Evolutionary conservation across 2,329 filamentous ascomycete species (phyloP), one percentile per base, ranked within the genome.

Genomic region (Penicillium sp.): DNA sequence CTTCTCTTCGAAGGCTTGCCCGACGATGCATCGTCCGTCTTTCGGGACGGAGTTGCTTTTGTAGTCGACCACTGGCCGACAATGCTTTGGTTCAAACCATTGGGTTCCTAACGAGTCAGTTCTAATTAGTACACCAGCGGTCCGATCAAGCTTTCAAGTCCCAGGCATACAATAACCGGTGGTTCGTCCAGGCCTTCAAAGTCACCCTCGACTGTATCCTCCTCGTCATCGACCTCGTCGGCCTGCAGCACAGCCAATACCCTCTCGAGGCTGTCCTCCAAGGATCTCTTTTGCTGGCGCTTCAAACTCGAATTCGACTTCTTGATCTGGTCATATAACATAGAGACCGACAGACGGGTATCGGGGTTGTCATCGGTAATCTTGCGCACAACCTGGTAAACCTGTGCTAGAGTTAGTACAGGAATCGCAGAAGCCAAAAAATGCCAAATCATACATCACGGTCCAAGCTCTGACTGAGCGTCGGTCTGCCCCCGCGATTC

Each of bases 231-330:
- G 11, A 74, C 67, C 49, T 83, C 78, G 55, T 87, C 81, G 54
- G 76, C 73, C 45, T 83, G 85, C 4, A 91, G 74, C 14, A 89
- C 81, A 6, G 84, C 79, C 13, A 96, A 72, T 0, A 90, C 88
- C 6, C 88, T 77, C 51, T 95, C 89, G 53, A 97, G 88, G 28
- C 86, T 85, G 53, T 93, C 87, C 65, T 95, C 87, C 1, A 97
- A 72, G 0, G 85, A 75, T 50, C 83, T 84, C 67, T 93, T 95
- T 31, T 88, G 89, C 56, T 86, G 82, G 18, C 93, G 77, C 52
- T 87, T 88, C 18, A 97, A 70, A 43, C 86, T 89, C 0, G 89
- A 95, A 65, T 96, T 96, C 11, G 89, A 95, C 41, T 76, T 73
- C 58, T 89, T 87, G 51, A 97, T 89, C 48, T 80, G 81, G 31